Base-by-base conservation (phyloP, 192 early-diverging fungal species). In the Gigaspora rosea region DNA sequence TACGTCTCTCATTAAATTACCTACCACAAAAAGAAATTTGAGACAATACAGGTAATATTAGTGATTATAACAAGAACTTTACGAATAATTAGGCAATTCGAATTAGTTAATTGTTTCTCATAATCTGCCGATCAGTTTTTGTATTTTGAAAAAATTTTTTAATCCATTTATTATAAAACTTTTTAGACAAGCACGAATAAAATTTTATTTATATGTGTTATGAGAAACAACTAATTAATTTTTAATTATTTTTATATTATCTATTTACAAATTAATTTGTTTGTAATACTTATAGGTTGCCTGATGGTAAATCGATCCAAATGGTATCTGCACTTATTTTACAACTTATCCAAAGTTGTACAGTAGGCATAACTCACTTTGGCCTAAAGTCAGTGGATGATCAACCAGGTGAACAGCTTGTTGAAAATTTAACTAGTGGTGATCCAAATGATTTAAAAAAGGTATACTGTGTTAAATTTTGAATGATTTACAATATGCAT, bases 281-380 rank as follows among this genome's bases (percentile, higher is more conserved):
- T 27, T 36, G 12, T 46, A 20, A n/a, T 64, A 13, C 22, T 41
- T 64, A 22, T 13, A 76, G 82, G 16, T 78, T 85, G 51, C 79
- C 86, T 18, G 87, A 90, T 59, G 92, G 89, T 48, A 87, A 85
- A 78, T 82, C 89, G 0, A 89, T 95, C 16, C 92, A 92, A 82
- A 88, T 93, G 77, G 84, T 91, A 2, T 86, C 87, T 2, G 91
- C 94, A 0, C 82, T 96, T 15, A 66, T 95, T 67, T 81, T 96
- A 50, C 88, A 92, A 83, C 77, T 95, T 47, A 79, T 95, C 15
- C 93, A 92, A 64, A 81, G 82, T 41, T 87, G 87, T 61, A 82
- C 80, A 9, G n/a, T 78, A 1, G 71, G 80, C n/a, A 47, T 75
- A 36, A 52, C 22, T 35, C 54, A 72, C 6, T 13, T 49, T 54